Evolutionary conservation across 306 rosid genomes (phyloP), one percentile per base, ranked within the genome.

Genomic region (Casuarina cunninghamiana): DNA sequence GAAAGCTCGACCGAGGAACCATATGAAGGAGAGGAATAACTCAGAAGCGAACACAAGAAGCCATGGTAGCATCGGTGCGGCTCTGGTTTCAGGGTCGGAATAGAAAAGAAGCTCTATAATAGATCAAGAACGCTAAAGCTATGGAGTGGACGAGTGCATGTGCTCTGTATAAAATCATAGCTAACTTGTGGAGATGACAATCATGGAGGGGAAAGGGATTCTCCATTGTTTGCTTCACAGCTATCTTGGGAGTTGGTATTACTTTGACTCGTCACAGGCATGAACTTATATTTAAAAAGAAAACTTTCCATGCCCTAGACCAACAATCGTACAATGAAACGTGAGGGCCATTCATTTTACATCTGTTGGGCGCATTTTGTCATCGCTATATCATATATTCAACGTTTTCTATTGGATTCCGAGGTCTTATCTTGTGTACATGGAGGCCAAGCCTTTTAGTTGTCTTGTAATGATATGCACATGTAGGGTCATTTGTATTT

Each of bases 1-100:
- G 21, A 41, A 89, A 3, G 93, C 84, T 80, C 87, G 93, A 21
- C 67, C 68, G 3, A 91, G 87, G 19, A 91, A 71, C 95, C 98
- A 93, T 9, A 84, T 62, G 51, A 88, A 83, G 67, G 91, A 87
- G 74, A 91, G 92, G 69, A 87, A 17, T 76, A 88, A 78, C 77
- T 91, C 97, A 1, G 97, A 85, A 60, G 82, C 38, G 55, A 83
- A 91, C 49, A 89, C 76, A 58, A 91, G 81, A 60, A 85, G 38
- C 93, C 90, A 90, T 21, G 93, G 83, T 6, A 87, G 49, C 1
- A 78, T n/a, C 6, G 87, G 79, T 10, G 50, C 55, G 61, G 3
- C 72, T 60, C 44, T 78, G 66, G 77, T 41, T 67, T 78, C 48
- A 70, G 72, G 74, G 65, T 81, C 19, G 86, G 75, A 84, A 79